Base-by-base conservation (phyloP, 2,329 filamentous ascomycete species). In the Exophiala alcalophila region DNA sequence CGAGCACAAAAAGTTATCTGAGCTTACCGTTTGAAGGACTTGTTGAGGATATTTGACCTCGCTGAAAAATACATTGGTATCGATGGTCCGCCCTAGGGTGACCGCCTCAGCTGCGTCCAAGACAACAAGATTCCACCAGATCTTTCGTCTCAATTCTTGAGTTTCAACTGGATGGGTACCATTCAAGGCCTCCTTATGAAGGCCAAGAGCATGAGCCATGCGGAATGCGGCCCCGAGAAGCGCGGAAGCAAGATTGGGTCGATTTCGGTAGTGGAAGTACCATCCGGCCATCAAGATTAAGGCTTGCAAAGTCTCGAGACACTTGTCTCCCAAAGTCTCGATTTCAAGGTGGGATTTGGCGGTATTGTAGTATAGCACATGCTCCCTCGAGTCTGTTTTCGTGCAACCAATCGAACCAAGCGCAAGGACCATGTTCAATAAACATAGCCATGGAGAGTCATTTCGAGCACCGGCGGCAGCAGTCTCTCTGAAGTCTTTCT, bases 371-470 rank as follows among this genome's bases (percentile, higher is more conserved):
- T 55, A 57, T 16, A 34, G 31, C 11, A 44, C 31, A 32, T 55
- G 47, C 34, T 45, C 42, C 26, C 20, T 41, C 4, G 37, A 38
- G 8, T 57, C 52, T 11, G 30, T 45, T 40, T 23, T 30, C 32
- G 49, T 26, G 46, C 36, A 18, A 36, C 49, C 42, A 33, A 57
- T 45, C 11, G 47, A 50, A 2, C 55, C 55, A n/a, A 57, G 28
- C 2, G 55, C 52, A 20, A 56, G 40, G 6, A 57, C 54, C 42
- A 56, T 57, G 12, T 56, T 57, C 5, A 56, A 24, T 9, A 57
- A 48, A 3, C 54, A 51, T 18, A 56, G 41, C 55, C 54, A 57
- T n/a, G 52, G 43, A 20, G 41, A 15, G 35, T 56, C 51, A 8
- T 40, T 39, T 12, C 42, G 35, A 23, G 19, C 25, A 4, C 44